phyloP scores from a whole-genome alignment of 106 monocot genomes.

The Dioscorea zingiberensis region DNA sequence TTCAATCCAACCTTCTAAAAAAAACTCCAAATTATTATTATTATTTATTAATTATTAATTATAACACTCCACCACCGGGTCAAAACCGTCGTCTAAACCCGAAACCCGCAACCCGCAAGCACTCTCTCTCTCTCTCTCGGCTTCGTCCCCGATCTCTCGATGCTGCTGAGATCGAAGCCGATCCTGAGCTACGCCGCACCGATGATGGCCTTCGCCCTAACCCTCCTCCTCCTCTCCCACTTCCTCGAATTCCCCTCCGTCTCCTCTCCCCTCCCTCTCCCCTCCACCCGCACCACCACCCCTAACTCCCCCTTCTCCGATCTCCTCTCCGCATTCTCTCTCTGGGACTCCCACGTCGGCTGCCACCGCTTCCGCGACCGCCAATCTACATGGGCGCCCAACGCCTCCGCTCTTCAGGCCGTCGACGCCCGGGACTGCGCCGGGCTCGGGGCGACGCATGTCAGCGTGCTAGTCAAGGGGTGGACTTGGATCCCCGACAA shows the following conservation, averaged over 20 bases:
- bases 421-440: slow-evolving; percentile 15
- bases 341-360: slow-evolving; percentile 60
- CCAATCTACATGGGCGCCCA: slow-evolving; percentile 22
- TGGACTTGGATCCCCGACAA: slow-evolving; percentile 99
- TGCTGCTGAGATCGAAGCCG: slow-evolving; percentile 16
- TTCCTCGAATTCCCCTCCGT: slow-evolving; percentile 54
- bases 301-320: slow-evolving; percentile 25
- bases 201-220: slow-evolving; percentile 43
- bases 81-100: too few relatives aligned
- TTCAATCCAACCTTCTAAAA: too few relatives aligned
- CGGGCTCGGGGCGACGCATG: slow-evolving; percentile 20
- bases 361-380: slow-evolving; percentile 45
- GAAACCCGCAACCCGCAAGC: too few relatives aligned
- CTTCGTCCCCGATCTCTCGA: too few relatives aligned
- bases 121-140: too few relatives aligned
- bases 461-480: slow-evolving; percentile 68
- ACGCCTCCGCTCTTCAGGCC: slow-evolving; percentile 41
- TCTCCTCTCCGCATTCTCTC: slow-evolving; percentile 19
- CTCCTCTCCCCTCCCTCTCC: slow-evolving; percentile 33
- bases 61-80: too few relatives aligned
- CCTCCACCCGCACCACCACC: slow-evolving; percentile 23
- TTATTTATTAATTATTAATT: too few relatives aligned
- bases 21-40: too few relatives aligned
- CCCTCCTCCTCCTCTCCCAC: slow-evolving; percentile 46
- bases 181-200: slow-evolving; percentile 37